Base-by-base conservation (phyloP, 1,139 yeast species). In the Zygosaccharomyces pseudobailii region DNA sequence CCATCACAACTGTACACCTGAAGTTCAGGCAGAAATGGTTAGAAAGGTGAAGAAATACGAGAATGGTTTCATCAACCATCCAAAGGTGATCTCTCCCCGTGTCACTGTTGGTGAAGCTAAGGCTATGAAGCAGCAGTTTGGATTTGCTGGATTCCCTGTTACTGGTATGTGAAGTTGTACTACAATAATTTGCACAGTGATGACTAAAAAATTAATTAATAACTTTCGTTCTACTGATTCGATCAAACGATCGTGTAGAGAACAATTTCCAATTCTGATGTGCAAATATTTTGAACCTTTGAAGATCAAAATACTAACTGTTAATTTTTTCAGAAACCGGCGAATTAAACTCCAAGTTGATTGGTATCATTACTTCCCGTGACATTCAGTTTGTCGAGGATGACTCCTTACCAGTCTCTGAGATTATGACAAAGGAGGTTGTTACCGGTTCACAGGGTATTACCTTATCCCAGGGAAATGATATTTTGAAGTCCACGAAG, bases 151-250 rank as follows among this genome's bases (percentile, higher is more conserved):
- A 47, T 92, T 89, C 84, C 98, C 98, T 60, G 96, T 92, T 67
- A 94, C 98, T 72, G 97, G 97, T 92, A 87, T 77, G 98, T 89
- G 58, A 35, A 45, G 45, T 9, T 25, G 24, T 28, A 36, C 37
- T 41, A 43, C 48, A 46, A 53, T 55, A 31, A 46, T 34, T 19
- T 38, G 37, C 21, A 33, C 42, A 36, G 69, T 84, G 95, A 87
- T 86, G 95, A 81, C 75, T 71, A 39, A 32, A 69, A 59, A 63
- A 61, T 65, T 60, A 55, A 58, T 67, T 69, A 69, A 75, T 87
- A 89, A 92, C 97, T 92, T 92, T 92, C 98, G 97, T 92, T 92
- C 98, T 92, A 85, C 98, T 96, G 97, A 84, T 66, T 70, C 70
- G 95, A 86, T 87, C 94, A 84, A 83, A 85, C 95, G 95, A 90